Base-by-base conservation (phyloP, 192 early-diverging fungal species). In the Piromyces sp. region DNA sequence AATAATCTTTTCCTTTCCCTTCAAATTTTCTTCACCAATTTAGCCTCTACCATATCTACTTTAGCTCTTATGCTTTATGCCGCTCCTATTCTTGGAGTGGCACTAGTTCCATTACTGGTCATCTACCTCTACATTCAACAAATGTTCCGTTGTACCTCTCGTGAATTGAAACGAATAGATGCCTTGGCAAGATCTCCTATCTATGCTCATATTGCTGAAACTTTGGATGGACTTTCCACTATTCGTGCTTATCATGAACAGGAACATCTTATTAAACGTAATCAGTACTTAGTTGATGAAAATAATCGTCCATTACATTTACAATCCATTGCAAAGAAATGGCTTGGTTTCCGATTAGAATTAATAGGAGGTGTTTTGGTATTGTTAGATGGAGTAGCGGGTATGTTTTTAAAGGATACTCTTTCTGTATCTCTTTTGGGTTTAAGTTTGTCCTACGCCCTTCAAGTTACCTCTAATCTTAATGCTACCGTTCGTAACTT, bases 261-360 rank as follows among this genome's bases (percentile, higher is more conserved):
- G 82, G 79, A 86, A 0, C 93, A 95, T 30, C 97, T 97, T 80
- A 86, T 93, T 7, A 83, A 80, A 7, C 86, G 86, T n/a, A 97
- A 94, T 83, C 91, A 93, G 82, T 80, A 83, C 37, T 85, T 87
- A 79, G 85, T 95, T 4, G 93, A 96, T 82, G 83, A 83, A 29
- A 95, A 96, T 87, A 96, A 93, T 79, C 87, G 90, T 17, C 92
- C 87, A 95, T 28, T 89, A 90, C 78, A 84, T 92, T 51, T 87
- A 89, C 51, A 89, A 93, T 30, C 92, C 93, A 38, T 13, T 38
- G 37, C 37, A 13, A 13, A 38, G 14, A 38, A 13, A 38, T 94
- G 93, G 93, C 84, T 93, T 30, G 91, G 88, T 33, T 79, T 97
- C 79, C 92, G 97, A 13, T 85, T 97, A 16, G 96, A 98, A 84